Conservation (phyloP, 1,284 basidiomycete species). For the Quambalaria eucalypti region DNA sequence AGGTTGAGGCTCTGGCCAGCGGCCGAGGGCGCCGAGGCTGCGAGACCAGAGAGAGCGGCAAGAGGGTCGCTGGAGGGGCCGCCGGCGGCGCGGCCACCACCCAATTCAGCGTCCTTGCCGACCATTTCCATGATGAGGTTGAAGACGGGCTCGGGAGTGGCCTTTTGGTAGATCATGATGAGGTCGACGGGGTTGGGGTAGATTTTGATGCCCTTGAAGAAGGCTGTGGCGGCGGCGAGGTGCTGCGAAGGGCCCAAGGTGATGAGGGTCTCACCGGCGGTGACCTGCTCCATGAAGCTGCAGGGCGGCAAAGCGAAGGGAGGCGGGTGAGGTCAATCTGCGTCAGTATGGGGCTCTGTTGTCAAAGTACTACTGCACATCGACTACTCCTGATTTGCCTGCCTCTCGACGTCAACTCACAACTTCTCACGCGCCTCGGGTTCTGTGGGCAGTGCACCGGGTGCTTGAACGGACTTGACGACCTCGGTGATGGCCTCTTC, state of each 20-base stretch:
- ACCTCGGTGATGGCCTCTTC: slow-evolving; percentile 25
- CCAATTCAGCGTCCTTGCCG: slow-evolving; percentile 68
- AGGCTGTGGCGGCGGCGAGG: slow-evolving; percentile 66
- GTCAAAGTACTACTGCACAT: background rate
- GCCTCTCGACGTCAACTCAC: slow-evolving; percentile 5
- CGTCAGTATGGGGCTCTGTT: background rate
- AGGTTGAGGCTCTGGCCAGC: slow-evolving; percentile 7
- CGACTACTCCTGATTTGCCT: background rate
- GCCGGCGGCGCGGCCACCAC: slow-evolving; percentile 6
- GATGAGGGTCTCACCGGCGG: slow-evolving; percentile 74
- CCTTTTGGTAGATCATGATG: slow-evolving; percentile 70
- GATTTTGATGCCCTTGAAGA: slow-evolving; percentile 85
- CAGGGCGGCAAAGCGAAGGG: slow-evolving; percentile 37
- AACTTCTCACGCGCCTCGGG: slow-evolving; percentile 55
- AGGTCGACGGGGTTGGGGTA: slow-evolving; percentile 89
- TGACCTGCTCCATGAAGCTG: slow-evolving; percentile 84
- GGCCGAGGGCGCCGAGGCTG: slow-evolving; percentile 13
- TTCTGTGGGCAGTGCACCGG: slow-evolving; percentile 52
- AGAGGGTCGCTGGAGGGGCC: background rate
- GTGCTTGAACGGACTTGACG: slow-evolving; percentile 20
- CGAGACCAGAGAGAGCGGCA: background rate
- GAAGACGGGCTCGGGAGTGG: slow-evolving; percentile 76
- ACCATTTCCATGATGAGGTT: slow-evolving; percentile 82
- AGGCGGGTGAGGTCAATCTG: background rate
- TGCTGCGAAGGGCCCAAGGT: slow-evolving; percentile 57